Percentiles rank a stretch among this genome's conserved stretches.
Conservation (phyloP, 495 filamentous ascomycete genomes). For the Trichoderma erinaceum region DNA sequence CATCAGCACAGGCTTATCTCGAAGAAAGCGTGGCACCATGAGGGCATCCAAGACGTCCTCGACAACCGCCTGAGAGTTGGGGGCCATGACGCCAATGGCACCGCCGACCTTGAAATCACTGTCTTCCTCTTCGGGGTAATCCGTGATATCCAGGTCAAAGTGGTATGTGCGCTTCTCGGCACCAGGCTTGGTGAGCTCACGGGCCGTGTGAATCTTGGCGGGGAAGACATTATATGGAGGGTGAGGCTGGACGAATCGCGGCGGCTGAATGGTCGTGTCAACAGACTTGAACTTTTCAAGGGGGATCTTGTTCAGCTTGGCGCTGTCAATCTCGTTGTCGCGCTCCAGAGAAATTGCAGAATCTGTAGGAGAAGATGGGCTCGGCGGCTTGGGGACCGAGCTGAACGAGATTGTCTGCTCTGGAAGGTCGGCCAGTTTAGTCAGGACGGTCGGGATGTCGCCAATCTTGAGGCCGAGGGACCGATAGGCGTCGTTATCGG, state of each 20-base stretch:
- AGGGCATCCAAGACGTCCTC: conserved; percentile 79
- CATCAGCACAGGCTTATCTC: conserved; percentile 73
- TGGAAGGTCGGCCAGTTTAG: conserved; percentile 62
- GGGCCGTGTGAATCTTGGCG: conserved; percentile 70
- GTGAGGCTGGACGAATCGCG: conserved; percentile 89
- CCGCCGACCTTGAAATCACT: conserved; percentile 96
- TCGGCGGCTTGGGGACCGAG: conserved; percentile 34
- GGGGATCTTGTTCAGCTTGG: background rate
- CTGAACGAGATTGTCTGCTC: conserved; percentile 64
- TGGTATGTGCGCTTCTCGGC: conserved; percentile 95
- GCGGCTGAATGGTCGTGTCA: conserved; percentile 58
- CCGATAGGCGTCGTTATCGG: conserved; percentile 78
- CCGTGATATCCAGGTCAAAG: conserved; percentile 92
- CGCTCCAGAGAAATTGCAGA: conserved; percentile 28
- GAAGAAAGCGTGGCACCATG: conserved; percentile 64
- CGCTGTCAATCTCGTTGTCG: conserved; percentile 27
- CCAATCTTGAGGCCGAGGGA: conserved; percentile 71
- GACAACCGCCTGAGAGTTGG: conserved; percentile 71
- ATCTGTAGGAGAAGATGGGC: conserved; percentile 34
- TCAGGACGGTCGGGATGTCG: conserved; percentile 65
- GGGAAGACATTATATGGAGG: conserved; percentile 86
- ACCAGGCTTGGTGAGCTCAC: conserved; percentile 83
- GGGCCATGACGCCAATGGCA: conserved; percentile 86
- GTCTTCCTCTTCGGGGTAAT: conserved; percentile 81
- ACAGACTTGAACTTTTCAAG: conserved; percentile 28